Base-by-base conservation (phyloP, 768 basidiomycete species). In the Mycena leptocephala region DNA sequence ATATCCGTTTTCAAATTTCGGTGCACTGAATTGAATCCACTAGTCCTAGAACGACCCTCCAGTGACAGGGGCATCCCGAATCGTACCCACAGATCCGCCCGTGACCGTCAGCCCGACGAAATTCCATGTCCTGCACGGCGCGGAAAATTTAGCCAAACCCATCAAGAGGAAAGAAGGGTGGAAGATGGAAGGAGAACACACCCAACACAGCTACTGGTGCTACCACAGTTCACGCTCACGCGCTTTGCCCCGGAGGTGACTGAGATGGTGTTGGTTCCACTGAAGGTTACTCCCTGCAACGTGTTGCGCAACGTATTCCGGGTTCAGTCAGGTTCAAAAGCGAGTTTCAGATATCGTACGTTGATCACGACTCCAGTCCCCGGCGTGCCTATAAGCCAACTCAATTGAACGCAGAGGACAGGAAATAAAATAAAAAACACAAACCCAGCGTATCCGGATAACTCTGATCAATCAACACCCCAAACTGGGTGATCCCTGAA, bases 291-390 rank as follows among this genome's bases (percentile, higher is more conserved):
- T 22, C 62, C 69, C 76, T 79, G 67, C 39, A 43, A 63, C 5
- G 32, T 59, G 41, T 63, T 30, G n/a, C n/a, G n/a, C n/a, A n/a
- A n/a, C n/a, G n/a, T n/a, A n/a, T n/a, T n/a, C 30, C 33, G 64
- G 59, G 67, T 20, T 43, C 35, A 46, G 37, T 39, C 58, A 43
- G 22, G 30, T 20, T 28, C 30, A 46, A 41, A 58, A 24, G 41
- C 16, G 37, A 39, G 32, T 26, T 32, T 35, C 46, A 20, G 48
- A 20, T 61, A 35, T 26, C 33, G 51, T 35, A 78, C 77, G 55
- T 69, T 76, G 46, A 78, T 78, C 55, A 78, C 51, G 48, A 78
- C 77, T 41, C 77, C 77, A n/a, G 77, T 78, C 41, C 75, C 77
- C 33, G 75, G 75, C 28, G 77, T 78, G 22, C 75, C 64, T 73